These are phyloP conservation scores for Phaeosphaeriaceae sp. DNA, from an alignment of 2,329 filamentous ascomycete species.

Conservation along the genomic window DNA sequence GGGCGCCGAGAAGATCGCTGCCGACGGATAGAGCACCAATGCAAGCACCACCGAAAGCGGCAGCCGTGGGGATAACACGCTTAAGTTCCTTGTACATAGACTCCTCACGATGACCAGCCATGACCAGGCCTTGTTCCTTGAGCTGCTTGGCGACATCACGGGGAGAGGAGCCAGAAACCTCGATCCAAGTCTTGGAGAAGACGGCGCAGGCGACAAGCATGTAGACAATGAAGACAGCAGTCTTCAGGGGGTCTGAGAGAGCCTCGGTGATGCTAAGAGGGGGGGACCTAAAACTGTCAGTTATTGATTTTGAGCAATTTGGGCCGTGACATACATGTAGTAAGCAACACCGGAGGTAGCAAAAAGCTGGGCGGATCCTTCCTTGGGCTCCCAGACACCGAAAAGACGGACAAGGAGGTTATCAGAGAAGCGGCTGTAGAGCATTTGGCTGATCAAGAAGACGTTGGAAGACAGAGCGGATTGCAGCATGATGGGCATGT, in stretches of 20 bases:
- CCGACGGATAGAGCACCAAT: constrained; percentile 96
- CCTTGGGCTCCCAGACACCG: constrained; percentile 97
- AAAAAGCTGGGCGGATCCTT: constrained; percentile 93
- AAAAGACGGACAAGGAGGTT: constrained; percentile 97
- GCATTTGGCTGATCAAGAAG: constrained; percentile 99
- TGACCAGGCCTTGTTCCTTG: constrained; percentile 99
- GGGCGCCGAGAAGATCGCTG: constrained; percentile 92
- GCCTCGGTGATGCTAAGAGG: constrained; percentile 97
- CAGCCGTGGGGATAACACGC: constrained; percentile 97
- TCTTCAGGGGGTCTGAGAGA: constrained; percentile 95
- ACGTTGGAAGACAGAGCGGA: constrained; percentile 98
- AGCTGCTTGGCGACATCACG: constrained; percentile 99
- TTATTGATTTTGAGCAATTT: background rate
- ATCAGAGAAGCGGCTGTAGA: constrained; percentile 98
- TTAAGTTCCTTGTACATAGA: constrained; percentile 99
- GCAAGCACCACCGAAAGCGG: constrained; percentile 97
- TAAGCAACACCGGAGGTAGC: constrained; percentile 94
- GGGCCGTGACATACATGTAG: constrained; percentile 74
- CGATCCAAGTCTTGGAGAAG: constrained; percentile 99
- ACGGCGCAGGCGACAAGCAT: constrained; percentile 97
- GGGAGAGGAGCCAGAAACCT: constrained; percentile 96
- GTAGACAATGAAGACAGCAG: constrained; percentile 91
- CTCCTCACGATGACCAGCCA: constrained; percentile 99
- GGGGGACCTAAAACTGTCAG: constrained; percentile 64
- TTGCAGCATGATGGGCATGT: constrained; percentile 99